These are phyloP conservation scores for Scheffersomyces parashehatae DNA, from an alignment of 1,139 yeast genomes.

Conservation along the genomic window DNA sequence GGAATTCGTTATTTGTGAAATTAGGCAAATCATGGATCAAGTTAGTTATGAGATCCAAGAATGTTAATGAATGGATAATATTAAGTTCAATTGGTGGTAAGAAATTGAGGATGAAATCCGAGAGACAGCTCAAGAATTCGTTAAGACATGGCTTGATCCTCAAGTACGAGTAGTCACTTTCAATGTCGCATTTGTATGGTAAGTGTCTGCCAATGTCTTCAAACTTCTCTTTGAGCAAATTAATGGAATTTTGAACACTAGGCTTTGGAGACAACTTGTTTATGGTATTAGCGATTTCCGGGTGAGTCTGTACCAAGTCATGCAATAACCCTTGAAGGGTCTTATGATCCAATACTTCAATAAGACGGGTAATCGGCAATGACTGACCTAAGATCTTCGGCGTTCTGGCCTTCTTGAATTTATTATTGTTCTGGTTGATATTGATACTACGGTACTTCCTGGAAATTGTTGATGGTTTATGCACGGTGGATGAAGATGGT, in stretches of 20 bases:
- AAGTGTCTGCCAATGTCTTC: constrained; percentile 48
- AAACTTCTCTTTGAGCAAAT: constrained; percentile 49
- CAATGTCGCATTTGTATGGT: constrained; percentile 74
- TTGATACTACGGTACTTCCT: constrained; percentile 5
- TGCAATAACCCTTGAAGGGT: constrained; percentile 55
- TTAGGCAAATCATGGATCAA: constrained; percentile 70
- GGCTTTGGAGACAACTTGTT: constrained; percentile 59
- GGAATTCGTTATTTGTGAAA: constrained; percentile 70
- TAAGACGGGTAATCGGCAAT: constrained; percentile 59
- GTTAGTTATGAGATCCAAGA: constrained; percentile 66
- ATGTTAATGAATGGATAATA: constrained; percentile 58
- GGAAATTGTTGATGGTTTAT: constrained; percentile 1
- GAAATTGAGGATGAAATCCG: constrained; percentile 77
- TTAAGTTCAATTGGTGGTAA: constrained; percentile 76
- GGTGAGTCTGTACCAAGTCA: constrained; percentile 57
- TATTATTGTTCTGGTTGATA: constrained; percentile 2
- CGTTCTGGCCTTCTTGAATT: constrained; percentile 34
- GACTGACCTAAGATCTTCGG: constrained; percentile 50
- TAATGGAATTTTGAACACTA: constrained; percentile 52
- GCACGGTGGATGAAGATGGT: neutral
- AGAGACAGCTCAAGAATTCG: constrained; percentile 74
- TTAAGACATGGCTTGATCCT: constrained; percentile 73
- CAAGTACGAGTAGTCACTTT: constrained; percentile 84
- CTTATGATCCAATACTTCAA: constrained; percentile 65
- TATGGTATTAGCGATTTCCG: constrained; percentile 59